Evolutionary conservation across 1,139 yeast genomes (phyloP), one percentile per base, ranked within the genome.

Genomic region (Zygoascus sp.): DNA sequence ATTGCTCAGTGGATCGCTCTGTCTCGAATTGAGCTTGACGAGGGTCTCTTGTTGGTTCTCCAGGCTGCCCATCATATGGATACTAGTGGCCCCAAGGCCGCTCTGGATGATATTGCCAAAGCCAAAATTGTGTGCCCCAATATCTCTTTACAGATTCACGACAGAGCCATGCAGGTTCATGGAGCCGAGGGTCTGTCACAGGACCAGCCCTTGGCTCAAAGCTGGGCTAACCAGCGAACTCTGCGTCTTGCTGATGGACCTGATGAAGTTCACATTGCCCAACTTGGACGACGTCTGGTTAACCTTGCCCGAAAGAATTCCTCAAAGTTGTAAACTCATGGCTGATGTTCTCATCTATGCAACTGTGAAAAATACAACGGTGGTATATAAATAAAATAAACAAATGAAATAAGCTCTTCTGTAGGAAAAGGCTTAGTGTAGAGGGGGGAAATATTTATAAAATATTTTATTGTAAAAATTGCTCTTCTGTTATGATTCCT

Each of bases 181-280:
- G 88, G 89, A 15, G 87, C 84, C 21, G 84, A 79, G 60, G 88
- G 88, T 47, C 75, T 81, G 13, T 65, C 69, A 32, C 81, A 80
- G 62, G 88, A 81, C 54, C 75, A 81, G 11, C 81, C 78, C 47
- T 69, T 82, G 58, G 80, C 86, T 1, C 64, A 74, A 51, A 66
- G 76, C 67, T 82, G 76, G 64, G 79, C 81, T 25, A 66, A 66
- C 52, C 71, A 77, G 50, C 72, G 88, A 62, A 79, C 83, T 35
- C 71, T 81, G 50, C 69, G 87, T 52, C 78, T 81, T 50, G 87
- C 88, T 15, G 89, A 82, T 61, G 87, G 88, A 7, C 88, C 89
- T 2, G 88, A 81, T 65, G 88, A 81, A 64, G 83, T 83, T 6
- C 87, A 82, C 62, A 67, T 79, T 62, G 69, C 70, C 54, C 87